Percentiles rank a stretch among this genome's conserved stretches.
phyloP scores from a whole-genome alignment of 2,329 filamentous ascomycete genomes.

The Didymella lethalis region DNA sequence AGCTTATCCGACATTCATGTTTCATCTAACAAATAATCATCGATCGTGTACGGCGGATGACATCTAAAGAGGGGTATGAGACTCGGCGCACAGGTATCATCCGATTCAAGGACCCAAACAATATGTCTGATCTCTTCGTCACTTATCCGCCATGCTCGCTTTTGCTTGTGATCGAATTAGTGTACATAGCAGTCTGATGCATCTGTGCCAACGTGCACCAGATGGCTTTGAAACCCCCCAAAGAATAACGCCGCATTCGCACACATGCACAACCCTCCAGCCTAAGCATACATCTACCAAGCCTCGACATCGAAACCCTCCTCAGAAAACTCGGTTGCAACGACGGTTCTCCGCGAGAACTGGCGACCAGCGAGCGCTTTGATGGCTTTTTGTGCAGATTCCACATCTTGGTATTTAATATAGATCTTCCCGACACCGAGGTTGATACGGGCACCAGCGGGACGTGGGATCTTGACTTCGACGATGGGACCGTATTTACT shows the following conservation, averaged over 20 bases:
- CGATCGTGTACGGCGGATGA: neutral
- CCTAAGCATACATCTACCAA: conserved; percentile 68
- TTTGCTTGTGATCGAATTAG: conserved; percentile 23
- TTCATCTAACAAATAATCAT: too few relatives aligned
- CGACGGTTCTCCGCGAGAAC: conserved; percentile 94
- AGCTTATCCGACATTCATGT: neutral
- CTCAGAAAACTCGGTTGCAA: conserved; percentile 96
- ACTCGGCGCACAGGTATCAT: neutral
- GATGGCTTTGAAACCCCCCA: neutral
- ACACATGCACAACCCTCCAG: neutral
- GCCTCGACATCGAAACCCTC: conserved; percentile 94
- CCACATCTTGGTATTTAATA: conserved; percentile 85
- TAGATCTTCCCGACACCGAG: conserved; percentile 97
- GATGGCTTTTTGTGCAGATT: conserved; percentile 83
- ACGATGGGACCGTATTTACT: conserved; percentile 85
- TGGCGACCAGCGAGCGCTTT: conserved; percentile 92
- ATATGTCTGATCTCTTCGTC: neutral
- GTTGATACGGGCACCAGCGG: conserved; percentile 81
- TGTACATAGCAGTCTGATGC: conserved; percentile 20
- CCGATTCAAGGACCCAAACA: neutral
- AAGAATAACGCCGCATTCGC: conserved; percentile 11
- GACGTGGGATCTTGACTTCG: conserved; percentile 92
- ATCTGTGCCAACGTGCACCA: conserved; percentile 15
- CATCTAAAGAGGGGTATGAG: neutral
- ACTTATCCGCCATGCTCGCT: conserved; percentile 11